Conservation (phyloP, 1,284 basidiomycete genomes). For the Leccinum pachyderme region DNA sequence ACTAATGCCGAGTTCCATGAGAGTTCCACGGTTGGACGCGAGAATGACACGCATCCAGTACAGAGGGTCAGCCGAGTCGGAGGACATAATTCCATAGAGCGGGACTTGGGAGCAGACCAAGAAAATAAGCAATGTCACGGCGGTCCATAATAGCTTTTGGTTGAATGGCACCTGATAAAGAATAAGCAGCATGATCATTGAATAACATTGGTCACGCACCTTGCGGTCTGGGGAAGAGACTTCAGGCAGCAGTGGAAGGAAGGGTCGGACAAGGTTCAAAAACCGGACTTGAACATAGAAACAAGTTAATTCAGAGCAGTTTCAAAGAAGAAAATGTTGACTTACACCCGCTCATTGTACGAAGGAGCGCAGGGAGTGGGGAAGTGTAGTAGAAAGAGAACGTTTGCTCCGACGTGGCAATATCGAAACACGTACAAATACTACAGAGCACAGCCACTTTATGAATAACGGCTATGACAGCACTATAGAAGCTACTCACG, state of each 20-base stretch:
- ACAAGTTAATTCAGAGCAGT: conserved; percentile 27
- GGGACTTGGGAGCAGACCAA: conserved; percentile 97
- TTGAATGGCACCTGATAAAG: conserved; percentile 81
- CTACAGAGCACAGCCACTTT: conserved; percentile 18
- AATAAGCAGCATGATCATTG: conserved; percentile 15
- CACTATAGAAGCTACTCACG: no score
- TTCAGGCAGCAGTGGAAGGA: conserved; percentile 91
- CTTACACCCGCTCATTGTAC: conserved; percentile 41
- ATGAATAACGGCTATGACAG: no score
- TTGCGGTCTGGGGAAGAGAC: conserved; percentile 96
- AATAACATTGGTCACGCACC: conserved; percentile 43
- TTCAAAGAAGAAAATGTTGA: not conserved
- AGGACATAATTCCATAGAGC: conserved; percentile 97
- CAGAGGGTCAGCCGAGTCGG: conserved; percentile 95
- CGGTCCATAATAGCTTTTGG: conserved; percentile 96
- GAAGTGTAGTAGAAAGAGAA: conserved; percentile 14
- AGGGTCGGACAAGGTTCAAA: conserved; percentile 93
- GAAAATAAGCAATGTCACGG: conserved; percentile 96
- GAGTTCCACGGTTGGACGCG: conserved; percentile 95
- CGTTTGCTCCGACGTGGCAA: conserved; percentile 32
- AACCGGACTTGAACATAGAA: conserved; percentile 64
- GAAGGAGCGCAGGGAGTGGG: conserved; percentile 15
- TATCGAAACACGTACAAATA: conserved; percentile 33
- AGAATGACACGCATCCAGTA: conserved; percentile 99
- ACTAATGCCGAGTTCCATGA: conserved; percentile 98